These are phyloP conservation scores for Fraxinus baroniana DNA, from an alignment of 305 asterid species.

Conservation along the genomic window DNA sequence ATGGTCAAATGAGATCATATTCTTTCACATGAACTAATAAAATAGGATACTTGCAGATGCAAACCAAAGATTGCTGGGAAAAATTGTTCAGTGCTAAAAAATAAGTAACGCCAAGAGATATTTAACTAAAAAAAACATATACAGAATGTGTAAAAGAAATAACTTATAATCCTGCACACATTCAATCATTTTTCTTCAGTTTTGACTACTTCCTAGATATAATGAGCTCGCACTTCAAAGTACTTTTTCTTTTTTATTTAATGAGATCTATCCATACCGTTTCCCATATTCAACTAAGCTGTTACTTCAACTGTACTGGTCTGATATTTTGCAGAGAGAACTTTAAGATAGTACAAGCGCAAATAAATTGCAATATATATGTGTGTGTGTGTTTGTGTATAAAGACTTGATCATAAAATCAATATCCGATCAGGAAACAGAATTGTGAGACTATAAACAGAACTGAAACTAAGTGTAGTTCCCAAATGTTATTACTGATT, in stretches of 20 bases:
- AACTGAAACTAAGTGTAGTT: background rate
- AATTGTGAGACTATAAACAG: background rate
- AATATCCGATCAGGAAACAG: background rate
- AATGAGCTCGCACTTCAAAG: background rate
- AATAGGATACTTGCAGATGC: background rate
- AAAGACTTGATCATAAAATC: background rate
- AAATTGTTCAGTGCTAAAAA: background rate
- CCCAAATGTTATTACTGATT: background rate
- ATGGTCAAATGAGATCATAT: background rate
- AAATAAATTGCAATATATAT: background rate
- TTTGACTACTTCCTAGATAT: background rate
- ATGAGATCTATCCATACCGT: background rate
- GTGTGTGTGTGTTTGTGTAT: background rate
- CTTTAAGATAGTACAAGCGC: background rate
- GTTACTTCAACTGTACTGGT: background rate
- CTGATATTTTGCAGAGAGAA: background rate
- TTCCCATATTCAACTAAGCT: background rate
- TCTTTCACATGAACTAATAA: background rate
- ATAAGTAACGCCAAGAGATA: background rate
- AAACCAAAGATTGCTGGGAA: background rate
- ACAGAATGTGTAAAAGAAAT: background rate
- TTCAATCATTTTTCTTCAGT: background rate
- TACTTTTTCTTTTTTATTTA: background rate
- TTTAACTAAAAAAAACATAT: background rate
- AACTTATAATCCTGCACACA: background rate